Evolutionary conservation across 306 rosid genomes (phyloP), one percentile per base, ranked within the genome.

Genomic region (Begonia masoniana): DNA sequence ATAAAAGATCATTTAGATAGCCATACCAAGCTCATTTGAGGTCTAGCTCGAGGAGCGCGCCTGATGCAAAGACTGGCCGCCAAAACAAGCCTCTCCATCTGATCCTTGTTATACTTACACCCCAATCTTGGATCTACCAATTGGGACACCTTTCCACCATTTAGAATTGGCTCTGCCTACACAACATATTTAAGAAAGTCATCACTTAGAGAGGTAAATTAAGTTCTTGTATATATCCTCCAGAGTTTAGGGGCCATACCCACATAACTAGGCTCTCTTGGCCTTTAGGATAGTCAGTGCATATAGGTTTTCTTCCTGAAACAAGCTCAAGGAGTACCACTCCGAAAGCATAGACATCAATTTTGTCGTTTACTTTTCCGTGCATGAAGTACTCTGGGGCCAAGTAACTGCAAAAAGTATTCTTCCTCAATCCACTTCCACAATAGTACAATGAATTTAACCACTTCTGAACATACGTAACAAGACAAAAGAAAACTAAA

Each of bases 321-420:
- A 91, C 79, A 71, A 91, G 99, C 69, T 91, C 99, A 9, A 91
- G 92, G 59, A 91, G 88, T 41, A 91, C 96, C 0, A 91, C 96
- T 1, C 99, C 99, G 26, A 74, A 91, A 10, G 99, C 91, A 52
- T 83, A 91, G 70, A 91, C 92, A 41, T 91, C 99, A 14, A 91
- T 81, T 81, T 75, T 91, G 53, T 82, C 77, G 41, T 76, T 83
- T 69, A 91, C 94, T 74, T 86, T 91, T 47, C 99, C 99, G 11
- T 86, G 83, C 96, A 86, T 86, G 65, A 86, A 91, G 75, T 91
- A 91, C 50, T 91, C 99, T 35, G 99, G 99, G 67, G 99, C 99
- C 78, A 91, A 57, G 68, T 91, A 91, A 64, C 99, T 91, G 82
- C 71, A 79, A 43, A 47, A 69, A 69, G 15, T 31, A 31, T 31